Base-by-base conservation (phyloP, 148 eudicot genomes). In the Rhododendron molle region DNA sequence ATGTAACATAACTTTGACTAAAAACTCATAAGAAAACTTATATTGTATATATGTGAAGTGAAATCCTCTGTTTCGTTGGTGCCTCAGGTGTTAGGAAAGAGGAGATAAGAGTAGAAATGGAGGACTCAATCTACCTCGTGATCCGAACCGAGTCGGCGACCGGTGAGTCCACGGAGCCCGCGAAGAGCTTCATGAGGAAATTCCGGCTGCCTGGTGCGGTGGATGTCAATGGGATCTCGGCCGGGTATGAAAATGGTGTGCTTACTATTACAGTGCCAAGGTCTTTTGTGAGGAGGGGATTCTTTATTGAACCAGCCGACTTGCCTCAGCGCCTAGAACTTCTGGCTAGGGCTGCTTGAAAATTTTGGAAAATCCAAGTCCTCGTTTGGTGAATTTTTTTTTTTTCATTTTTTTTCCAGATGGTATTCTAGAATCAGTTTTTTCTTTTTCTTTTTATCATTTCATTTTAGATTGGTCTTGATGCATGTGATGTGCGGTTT, bases 181-280 rank as follows among this genome's bases (percentile, higher is more conserved):
- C 65, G 28, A 90, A 86, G 90, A 88, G 86, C 76, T 95, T 95
- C 90, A 88, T 62, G 90, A 90, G 90, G 86, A 95, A 93, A 76
- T 94, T 95, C 82, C 80, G 95, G 89, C 91, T 95, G 36, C 98
- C 96, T 16, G 82, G 77, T 11, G 81, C 84, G 87, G 84, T 93
- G 14, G 96, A 95, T 80, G 83, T 91, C 9, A 88, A 92, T 21
- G 91, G 93, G 58, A 92, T 95, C 83, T 93, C 93, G 43, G 96
- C 96, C 28, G 89, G 93, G 49, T 93, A 95, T 76, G 95, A 88
- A 38, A 85, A 89, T 88, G 96, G 98, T 54, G 96, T 95, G 7
- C 80, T 95, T 58, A 95, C 92, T 9, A 93, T 94, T 3, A 93
- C 92, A 65, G 93, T 95, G 85, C 96, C 96, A 13, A 93, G 93